phyloP scores from a whole-genome alignment of 2,329 filamentous ascomycete species.

The Metarhizium robertsii region DNA sequence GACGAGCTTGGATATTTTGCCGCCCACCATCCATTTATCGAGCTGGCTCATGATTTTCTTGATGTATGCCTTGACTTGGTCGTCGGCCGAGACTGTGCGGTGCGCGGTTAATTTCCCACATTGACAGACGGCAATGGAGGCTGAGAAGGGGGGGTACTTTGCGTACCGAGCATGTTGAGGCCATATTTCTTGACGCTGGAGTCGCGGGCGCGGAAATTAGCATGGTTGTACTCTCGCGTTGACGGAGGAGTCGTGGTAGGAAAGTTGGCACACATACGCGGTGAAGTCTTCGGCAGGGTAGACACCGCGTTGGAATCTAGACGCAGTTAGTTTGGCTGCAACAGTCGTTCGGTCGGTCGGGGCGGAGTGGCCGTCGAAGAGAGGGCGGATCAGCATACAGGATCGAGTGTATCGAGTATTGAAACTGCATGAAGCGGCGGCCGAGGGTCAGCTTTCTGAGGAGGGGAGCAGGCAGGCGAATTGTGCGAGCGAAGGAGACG shows the following conservation, averaged over 20 bases:
- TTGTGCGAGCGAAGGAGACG: background rate
- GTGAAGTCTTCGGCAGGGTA: conserved; percentile 96
- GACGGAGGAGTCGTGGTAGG: background rate
- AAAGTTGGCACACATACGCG: conserved; percentile 46
- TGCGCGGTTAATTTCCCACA: conserved; percentile 6
- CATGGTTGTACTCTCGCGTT: background rate
- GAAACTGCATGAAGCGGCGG: conserved; percentile 50
- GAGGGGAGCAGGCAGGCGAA: background rate
- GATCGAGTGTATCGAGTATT: conserved; percentile 97
- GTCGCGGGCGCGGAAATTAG: conserved; percentile 1
- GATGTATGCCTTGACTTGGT: conserved; percentile 98
- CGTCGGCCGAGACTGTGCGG: conserved; percentile 71
- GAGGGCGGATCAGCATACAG: conserved; percentile 47
- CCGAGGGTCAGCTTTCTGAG: conserved; percentile 1
- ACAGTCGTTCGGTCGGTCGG: background rate
- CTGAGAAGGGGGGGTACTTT: too few relatives aligned
- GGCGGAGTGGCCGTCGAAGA: background rate
- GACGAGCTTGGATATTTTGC: conserved; percentile 95
- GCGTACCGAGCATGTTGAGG: conserved; percentile 81
- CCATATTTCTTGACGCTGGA: conserved; percentile 90
- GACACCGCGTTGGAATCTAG: conserved; percentile 73
- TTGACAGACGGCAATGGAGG: background rate
- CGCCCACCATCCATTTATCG: conserved; percentile 93
- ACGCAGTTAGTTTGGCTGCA: background rate
- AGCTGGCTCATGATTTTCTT: conserved; percentile 99